Evolutionary conservation across 139 green algal genomes (phyloP), one percentile per base, ranked within the genome.

Genomic region (Picochlorum sp.): DNA sequence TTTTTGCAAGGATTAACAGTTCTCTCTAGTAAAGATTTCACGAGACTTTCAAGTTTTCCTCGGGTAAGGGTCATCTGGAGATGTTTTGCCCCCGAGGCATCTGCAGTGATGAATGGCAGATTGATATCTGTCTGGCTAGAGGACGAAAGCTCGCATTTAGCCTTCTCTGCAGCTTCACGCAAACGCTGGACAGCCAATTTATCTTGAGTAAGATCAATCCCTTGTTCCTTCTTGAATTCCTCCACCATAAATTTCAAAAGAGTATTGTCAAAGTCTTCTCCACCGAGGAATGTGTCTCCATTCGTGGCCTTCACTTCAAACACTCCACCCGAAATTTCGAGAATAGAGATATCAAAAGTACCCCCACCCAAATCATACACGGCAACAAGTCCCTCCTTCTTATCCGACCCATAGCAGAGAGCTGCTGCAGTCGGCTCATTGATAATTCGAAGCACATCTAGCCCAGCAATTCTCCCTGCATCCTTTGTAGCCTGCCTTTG

Each of bases 41-140:
- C 85, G 39, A 98, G 74, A 16, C 43, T 41, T 78, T 98, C 90
- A 43, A 95, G 80, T 83, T 97, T 95, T 52, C 85, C 72, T 43
- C 72, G 63, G 3, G 70, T 67, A 13, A 78, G 20, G 14, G 26
- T 73, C 41, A 69, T 50, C 43, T 68, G 41, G 33, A 76, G 24
- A 44, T 74, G 69, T 50, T 73, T 68, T 13, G 83, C 70, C 8
- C 84, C 84, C 10, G 67, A 73, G 10, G 78, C 85, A 58, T 97
- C 89, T n/a, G 92, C 93, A 1, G 93, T 99, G 80, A 99, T 98
- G 84, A 99, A 99, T 37, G 93, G 93, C 65, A 99, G 79, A 78
- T 97, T 98, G 77, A 99, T 93, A 59, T 98, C 92, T 14, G 93
- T 98, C 57, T 81, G 76, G 25, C 59, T 70, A 13, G 89, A 82